A percentile compares a stretch with the other conserved stretches of the same genome.
Evolutionary conservation across 331 rosid species (phyloP).

Genomic region (Pyrus hybrid): DNA sequence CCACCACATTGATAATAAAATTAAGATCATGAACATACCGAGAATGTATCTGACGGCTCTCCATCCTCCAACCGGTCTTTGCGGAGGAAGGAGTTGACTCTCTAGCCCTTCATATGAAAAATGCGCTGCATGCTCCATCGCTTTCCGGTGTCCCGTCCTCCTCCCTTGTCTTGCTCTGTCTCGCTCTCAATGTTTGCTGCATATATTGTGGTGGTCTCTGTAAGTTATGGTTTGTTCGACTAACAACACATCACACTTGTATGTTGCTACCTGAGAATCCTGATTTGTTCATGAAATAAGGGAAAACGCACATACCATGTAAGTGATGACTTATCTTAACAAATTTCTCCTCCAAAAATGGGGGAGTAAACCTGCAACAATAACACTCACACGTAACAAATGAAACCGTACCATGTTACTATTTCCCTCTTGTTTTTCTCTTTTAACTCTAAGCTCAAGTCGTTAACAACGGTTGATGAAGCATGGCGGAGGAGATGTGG

Average conservation of each 20-base stretch:
- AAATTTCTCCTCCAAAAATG: neutral
- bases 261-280: neutral
- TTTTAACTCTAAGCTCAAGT: neutral
- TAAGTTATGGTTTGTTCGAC: neutral
- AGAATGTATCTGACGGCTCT: slow-evolving; percentile 23
- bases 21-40: neutral
- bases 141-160: neutral
- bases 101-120: neutral
- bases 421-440: neutral
- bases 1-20: too few relatives aligned
- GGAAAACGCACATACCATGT: neutral
- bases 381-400: neutral
- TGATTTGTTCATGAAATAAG: neutral
- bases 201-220: neutral
- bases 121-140: neutral
- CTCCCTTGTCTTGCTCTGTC: neutral
- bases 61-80: slow-evolving; percentile 23
- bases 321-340: neutral
- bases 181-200: neutral
- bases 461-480: too few relatives aligned
- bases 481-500: too few relatives aligned
- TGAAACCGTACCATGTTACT: neutral
- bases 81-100: neutral
- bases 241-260: neutral
- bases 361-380: neutral